phyloP scores from a whole-genome alignment of 257 asterid genomes.

The Solanum lycopersicoides region DNA sequence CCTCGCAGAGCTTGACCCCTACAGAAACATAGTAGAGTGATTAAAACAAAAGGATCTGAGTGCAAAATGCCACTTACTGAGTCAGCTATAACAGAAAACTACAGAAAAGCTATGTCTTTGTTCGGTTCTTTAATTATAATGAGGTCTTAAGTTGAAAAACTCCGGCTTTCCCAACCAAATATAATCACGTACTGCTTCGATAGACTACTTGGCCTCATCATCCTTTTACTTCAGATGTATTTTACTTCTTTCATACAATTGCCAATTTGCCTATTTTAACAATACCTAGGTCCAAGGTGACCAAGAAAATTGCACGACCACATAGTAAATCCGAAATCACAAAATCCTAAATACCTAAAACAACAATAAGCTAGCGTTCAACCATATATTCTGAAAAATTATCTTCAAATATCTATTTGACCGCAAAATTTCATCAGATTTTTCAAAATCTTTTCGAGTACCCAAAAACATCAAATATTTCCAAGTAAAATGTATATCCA shows the following conservation, averaged over 20 bases:
- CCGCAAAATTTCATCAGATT: background rate
- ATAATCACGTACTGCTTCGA: background rate
- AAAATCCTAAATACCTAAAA: background rate
- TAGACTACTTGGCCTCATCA: background rate
- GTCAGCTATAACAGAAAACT: background rate
- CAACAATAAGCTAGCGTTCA: background rate
- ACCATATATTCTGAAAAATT: background rate
- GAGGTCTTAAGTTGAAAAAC: background rate
- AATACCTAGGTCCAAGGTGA: background rate
- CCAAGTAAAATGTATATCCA: background rate
- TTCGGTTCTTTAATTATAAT: background rate
- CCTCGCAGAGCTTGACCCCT: conserved; percentile 24
- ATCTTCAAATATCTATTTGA: background rate
- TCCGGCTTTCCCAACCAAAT: background rate
- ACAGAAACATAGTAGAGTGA: background rate
- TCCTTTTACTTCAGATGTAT: background rate
- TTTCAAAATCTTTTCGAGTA: background rate
- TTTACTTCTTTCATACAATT: background rate
- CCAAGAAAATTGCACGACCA: background rate
- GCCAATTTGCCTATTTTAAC: background rate
- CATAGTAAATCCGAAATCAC: background rate
- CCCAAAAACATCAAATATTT: background rate
- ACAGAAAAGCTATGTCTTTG: background rate
- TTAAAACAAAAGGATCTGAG: background rate
- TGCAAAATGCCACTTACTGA: background rate